Percentiles rank a stretch among this genome's conserved stretches.
These are phyloP conservation scores for Neonectria punicea DNA, from an alignment of 2,329 filamentous ascomycete species.

Conservation along the genomic window DNA sequence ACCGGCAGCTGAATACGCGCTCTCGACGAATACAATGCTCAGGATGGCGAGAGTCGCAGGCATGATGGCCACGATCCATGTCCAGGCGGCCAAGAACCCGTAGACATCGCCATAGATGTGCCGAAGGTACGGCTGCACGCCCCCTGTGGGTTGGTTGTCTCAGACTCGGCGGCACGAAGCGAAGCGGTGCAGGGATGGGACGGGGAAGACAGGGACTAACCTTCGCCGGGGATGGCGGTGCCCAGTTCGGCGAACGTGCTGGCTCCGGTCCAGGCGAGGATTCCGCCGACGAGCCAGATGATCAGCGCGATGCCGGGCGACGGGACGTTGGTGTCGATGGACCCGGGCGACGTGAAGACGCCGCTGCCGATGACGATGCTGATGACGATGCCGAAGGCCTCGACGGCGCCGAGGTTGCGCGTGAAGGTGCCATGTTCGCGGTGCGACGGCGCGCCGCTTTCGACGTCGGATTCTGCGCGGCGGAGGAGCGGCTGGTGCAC, in stretches of 20 bases:
- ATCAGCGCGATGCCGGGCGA: constrained; percentile 67
- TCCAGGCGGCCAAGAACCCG: constrained; percentile 73
- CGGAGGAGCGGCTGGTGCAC: constrained; percentile 31
- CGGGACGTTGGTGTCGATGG: constrained; percentile 71
- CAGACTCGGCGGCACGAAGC: constrained; percentile 1
- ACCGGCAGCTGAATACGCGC: constrained; percentile 63
- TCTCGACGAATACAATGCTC: constrained; percentile 71
- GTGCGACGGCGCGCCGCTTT: constrained; percentile 4
- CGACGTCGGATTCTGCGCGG: constrained; percentile 11
- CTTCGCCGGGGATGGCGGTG: constrained; percentile 70
- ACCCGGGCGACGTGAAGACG: constrained; percentile 72
- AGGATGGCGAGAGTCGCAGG: constrained; percentile 72
- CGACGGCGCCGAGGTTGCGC: constrained; percentile 57
- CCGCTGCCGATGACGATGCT: constrained; percentile 73
- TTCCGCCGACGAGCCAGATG: constrained; percentile 70
- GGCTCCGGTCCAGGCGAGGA: constrained; percentile 73
- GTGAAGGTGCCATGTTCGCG: constrained; percentile 46
- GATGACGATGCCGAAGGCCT: constrained; percentile 69
- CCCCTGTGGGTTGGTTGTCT: constrained; percentile 51
- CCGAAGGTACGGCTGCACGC: constrained; percentile 70
- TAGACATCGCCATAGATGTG: constrained; percentile 69
- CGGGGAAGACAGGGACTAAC: constrained; percentile 40
- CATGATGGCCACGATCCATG: constrained; percentile 73
- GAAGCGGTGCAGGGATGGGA: not conserved
- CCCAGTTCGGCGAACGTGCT: constrained; percentile 71